Base-by-base conservation (phyloP, 75 land plant species). In the Pseudotsuga menziesii region DNA sequence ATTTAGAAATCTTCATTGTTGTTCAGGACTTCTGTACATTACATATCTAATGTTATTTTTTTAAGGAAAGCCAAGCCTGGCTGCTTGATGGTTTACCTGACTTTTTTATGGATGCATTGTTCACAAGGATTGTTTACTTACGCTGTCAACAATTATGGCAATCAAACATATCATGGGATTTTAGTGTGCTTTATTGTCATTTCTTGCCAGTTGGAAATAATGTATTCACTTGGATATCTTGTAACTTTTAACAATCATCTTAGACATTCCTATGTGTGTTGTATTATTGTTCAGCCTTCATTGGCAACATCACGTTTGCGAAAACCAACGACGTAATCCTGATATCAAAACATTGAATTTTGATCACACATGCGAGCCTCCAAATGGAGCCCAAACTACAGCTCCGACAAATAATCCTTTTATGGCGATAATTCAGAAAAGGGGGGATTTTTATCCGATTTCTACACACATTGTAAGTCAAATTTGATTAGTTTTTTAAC, bases 271-370 rank as follows among this genome's bases (percentile, higher is more conserved):
- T 67, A 39, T 67, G 20, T 67, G 23, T 67, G 29, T 36, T 4
- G 13, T 22, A 12, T 9, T 20, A 17, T 15, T 67, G 8, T 39
- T n/a, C 85, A 93, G 93, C 72, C 82, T 93, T 60, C 91, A 91
- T 77, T 93, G 96, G 96, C 96, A 93, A 75, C 93, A 91, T 76
- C 89, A 91, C 61, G 88, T 87, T 27, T 91, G 96, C 80, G 89
- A 93, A 74, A 84, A 89, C 58, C 91, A 89, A 32, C 79, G 89
- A 66, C 86, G 91, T 61, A 93, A 89, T 72, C 93, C 89, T 16
- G 91, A 89, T 75, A 85, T 91, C 17, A 93, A 90, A 73, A 93
- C 93, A 19, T 88, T 91, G 17, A 89, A 91, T 83, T 84, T 85
- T 62, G 91, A 91, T 75, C 96, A 93, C 67, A 52, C 86, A 7